phyloP scores from a whole-genome alignment of 768 basidiomycete species.

The Naganishia antarctica region DNA sequence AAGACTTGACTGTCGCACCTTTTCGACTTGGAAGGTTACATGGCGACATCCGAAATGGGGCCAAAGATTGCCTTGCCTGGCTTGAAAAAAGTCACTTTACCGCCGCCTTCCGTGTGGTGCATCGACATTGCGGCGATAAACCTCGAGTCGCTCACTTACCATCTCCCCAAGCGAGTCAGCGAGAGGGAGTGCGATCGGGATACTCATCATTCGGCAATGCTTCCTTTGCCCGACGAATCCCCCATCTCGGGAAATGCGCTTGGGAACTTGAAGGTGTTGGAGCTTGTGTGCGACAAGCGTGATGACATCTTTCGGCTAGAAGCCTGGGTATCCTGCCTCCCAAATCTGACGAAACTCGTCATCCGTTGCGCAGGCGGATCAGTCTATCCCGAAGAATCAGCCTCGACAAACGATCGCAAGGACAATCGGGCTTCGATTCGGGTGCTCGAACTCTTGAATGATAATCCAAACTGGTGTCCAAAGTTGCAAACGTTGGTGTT shows the following conservation, averaged over 20 bases:
- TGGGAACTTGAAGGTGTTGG: neutral
- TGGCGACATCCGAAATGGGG: too few species aligned
- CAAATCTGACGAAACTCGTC: neutral
- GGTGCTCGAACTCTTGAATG: neutral
- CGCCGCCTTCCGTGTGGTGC: neutral
- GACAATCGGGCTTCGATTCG: neutral
- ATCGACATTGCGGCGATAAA: slow-evolving; percentile 7
- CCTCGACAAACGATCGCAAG: neutral
- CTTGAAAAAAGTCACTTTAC: neutral
- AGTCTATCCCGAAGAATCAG: neutral
- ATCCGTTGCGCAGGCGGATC: neutral
- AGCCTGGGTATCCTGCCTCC: neutral
- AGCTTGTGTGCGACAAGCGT: neutral
- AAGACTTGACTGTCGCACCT: too few species aligned
- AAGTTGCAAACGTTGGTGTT: neutral
- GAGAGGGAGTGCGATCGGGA: too few species aligned
- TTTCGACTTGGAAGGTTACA: too few species aligned
- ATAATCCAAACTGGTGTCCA: neutral
- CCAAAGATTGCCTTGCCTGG: too few species aligned
- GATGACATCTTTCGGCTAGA: neutral
- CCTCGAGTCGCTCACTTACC: neutral
- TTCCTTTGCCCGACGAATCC: neutral
- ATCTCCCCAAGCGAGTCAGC: neutral
- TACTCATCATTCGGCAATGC: neutral
- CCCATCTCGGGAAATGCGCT: neutral